Percentiles rank a stretch among this genome's conserved stretches.
These are phyloP conservation scores for Psilocybe sp. DNA, from an alignment of 768 basidiomycete genomes.

Conservation along the genomic window DNA sequence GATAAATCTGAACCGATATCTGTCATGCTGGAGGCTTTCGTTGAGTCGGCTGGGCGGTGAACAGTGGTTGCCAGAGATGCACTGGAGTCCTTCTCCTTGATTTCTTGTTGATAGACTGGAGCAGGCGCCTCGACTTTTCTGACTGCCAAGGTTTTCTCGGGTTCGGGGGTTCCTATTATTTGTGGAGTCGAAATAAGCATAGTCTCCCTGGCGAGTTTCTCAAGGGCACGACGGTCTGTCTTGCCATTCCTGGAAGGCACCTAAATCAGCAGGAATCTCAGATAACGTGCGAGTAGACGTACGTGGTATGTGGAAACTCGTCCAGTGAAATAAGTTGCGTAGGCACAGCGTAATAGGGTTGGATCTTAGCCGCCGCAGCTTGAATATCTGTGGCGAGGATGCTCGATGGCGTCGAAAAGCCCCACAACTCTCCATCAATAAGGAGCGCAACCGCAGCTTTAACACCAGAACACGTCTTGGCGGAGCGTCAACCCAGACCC, in stretches of 20 bases:
- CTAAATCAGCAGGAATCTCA: constrained; percentile 3
- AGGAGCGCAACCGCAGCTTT: constrained; percentile 48
- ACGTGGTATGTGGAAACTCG: constrained; percentile 52
- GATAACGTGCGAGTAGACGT: constrained; percentile 15
- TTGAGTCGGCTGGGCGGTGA: constrained; percentile 2
- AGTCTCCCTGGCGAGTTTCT: constrained; percentile 30
- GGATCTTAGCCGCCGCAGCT: constrained; percentile 44
- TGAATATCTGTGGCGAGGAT: constrained; percentile 36
- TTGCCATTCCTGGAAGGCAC: constrained; percentile 38
- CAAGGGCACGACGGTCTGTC: constrained; percentile 45
- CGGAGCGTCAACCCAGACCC: not conserved
- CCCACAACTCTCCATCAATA: constrained; percentile 53
- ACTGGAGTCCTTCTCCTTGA: constrained; percentile 9
- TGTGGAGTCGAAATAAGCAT: constrained; percentile 1
- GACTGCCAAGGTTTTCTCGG: constrained; percentile 1
- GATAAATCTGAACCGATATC: constrained; percentile 23
- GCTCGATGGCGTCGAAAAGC: constrained; percentile 44
- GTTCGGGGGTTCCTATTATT: constrained; percentile 5
- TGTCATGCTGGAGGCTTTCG: constrained; percentile 13
- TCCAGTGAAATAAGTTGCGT: constrained; percentile 39
- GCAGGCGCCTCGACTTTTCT: constrained; percentile 10
- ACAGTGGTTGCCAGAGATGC: constrained; percentile 2
- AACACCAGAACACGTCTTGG: constrained; percentile 38
- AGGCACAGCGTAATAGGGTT: constrained; percentile 62
- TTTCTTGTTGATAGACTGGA: constrained; percentile 10